Conservation (phyloP, 208 protist genomes). For the Vickermania spadyakhi region DNA sequence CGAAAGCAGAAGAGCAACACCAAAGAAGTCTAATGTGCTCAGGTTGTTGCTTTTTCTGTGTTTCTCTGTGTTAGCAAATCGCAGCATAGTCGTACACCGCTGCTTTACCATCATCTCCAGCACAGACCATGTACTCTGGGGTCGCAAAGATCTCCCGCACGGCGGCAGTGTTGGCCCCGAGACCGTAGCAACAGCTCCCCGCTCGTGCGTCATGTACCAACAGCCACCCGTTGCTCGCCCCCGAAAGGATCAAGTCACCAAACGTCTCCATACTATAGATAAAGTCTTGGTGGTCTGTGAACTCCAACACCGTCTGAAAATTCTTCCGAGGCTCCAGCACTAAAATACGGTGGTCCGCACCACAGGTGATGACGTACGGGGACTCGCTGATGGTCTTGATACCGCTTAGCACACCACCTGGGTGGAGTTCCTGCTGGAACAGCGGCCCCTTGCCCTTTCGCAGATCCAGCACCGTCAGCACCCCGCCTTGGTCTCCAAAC, state of each 20-base stretch:
- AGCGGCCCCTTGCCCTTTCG: constrained; percentile 34
- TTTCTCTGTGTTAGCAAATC: constrained; percentile 1
- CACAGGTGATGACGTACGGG: constrained; percentile 58
- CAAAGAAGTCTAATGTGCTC: not conserved
- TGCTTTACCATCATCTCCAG: constrained; percentile 82
- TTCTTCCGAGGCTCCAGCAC: constrained; percentile 48
- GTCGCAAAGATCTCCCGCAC: constrained; percentile 65
- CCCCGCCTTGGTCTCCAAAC: constrained; percentile 70
- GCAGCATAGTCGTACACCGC: constrained; percentile 47
- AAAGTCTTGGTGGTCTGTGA: constrained; percentile 66
- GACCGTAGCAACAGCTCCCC: constrained; percentile 64
- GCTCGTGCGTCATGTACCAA: constrained; percentile 65
- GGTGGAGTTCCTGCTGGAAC: constrained; percentile 47
- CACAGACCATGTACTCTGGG: constrained; percentile 30
- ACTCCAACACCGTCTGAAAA: constrained; percentile 32
- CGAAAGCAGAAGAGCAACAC: constrained; percentile 4
- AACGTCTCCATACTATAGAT: constrained; percentile 74
- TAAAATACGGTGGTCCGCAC: constrained; percentile 63
- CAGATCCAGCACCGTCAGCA: constrained; percentile 53
- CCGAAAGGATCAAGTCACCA: constrained; percentile 49
- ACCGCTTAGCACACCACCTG: constrained; percentile 57
- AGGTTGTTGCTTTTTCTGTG: constrained; percentile 5
- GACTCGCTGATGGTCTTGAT: constrained; percentile 28
- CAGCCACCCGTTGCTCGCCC: constrained; percentile 72
- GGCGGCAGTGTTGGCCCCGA: constrained; percentile 51